A percentile compares a stretch with the other conserved stretches of the same genome.
phyloP scores from a whole-genome alignment of 805 yeast species.

The Candida arabinofermentans region DNA sequence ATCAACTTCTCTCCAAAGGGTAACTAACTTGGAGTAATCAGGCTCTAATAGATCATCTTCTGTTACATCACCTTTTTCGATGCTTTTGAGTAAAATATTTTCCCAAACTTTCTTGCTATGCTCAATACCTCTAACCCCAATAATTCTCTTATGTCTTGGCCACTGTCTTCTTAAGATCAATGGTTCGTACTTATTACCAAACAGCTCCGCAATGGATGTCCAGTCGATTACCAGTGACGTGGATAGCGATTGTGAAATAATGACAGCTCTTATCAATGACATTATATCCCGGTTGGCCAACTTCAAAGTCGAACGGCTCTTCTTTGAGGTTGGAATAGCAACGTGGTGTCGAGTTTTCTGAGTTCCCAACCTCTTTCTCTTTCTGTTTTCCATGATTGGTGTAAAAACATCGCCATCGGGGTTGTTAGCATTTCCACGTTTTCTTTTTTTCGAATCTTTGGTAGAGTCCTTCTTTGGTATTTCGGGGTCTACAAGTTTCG shows the following conservation, averaged over 20 bases:
- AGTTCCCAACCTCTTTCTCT: constrained; percentile 24
- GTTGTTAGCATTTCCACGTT: constrained; percentile 1
- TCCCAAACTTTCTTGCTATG: constrained; percentile 62
- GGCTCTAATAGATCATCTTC: constrained; percentile 46
- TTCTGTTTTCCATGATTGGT: constrained; percentile 27
- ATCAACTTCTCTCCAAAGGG: constrained; percentile 58
- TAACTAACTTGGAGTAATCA: constrained; percentile 49
- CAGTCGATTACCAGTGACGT: constrained; percentile 58
- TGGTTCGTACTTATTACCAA: constrained; percentile 37
- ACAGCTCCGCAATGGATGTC: constrained; percentile 49
- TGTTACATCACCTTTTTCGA: constrained; percentile 50
- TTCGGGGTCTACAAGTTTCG: neutral
- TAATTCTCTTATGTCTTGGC: constrained; percentile 57
- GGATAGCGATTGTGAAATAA: constrained; percentile 60
- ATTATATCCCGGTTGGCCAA: constrained; percentile 42
- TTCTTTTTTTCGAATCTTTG: neutral
- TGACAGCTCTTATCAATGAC: constrained; percentile 57
- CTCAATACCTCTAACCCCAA: constrained; percentile 57
- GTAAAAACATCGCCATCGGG: constrained; percentile 20
- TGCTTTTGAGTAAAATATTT: constrained; percentile 52
- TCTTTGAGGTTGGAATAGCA: constrained; percentile 7
- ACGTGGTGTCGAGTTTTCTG: constrained; percentile 11
- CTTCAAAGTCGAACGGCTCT: constrained; percentile 20
- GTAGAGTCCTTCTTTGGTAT: neutral
- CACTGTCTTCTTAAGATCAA: constrained; percentile 58